Conservation (phyloP, 768 basidiomycete genomes). For the Leccinellum albellum region DNA sequence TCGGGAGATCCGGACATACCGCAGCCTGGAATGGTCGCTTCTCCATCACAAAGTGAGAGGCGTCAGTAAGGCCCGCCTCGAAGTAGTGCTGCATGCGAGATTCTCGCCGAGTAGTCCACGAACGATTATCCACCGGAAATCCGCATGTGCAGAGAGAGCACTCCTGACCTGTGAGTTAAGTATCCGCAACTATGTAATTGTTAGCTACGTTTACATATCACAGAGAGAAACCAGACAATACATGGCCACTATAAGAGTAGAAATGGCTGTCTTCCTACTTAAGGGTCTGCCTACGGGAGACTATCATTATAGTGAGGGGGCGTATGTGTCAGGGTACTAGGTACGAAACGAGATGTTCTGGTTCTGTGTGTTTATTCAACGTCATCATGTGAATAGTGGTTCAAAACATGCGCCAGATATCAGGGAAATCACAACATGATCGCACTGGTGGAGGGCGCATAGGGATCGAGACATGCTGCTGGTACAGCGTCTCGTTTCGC, state of each 20-base stretch:
- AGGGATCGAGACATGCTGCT: constrained; percentile 1
- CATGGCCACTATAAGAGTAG: no score
- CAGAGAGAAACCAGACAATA: neutral
- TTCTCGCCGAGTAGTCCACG: neutral
- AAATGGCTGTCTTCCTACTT: no score
- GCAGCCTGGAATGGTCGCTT: neutral
- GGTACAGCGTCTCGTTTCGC: neutral
- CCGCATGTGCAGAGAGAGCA: neutral
- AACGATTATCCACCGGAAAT: neutral
- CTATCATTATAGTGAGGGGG: neutral
- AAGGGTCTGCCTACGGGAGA: no score
- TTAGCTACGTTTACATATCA: neutral
- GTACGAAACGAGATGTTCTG: neutral
- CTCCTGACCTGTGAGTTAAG: neutral
- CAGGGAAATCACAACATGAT: constrained; percentile 1
- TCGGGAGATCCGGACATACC: neutral
- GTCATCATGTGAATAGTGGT: neutral
- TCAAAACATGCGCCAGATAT: neutral
- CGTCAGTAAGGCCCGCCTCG: neutral
- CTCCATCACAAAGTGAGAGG: neutral
- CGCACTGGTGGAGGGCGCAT: constrained; percentile 11
- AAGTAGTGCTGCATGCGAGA: neutral
- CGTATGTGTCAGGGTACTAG: neutral
- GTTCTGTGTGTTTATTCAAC: neutral
- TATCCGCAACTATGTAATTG: neutral